Evolutionary conservation across 495 filamentous ascomycete species (phyloP), one percentile per base, ranked within the genome.

Genomic region (Acidomyces sp.): DNA sequence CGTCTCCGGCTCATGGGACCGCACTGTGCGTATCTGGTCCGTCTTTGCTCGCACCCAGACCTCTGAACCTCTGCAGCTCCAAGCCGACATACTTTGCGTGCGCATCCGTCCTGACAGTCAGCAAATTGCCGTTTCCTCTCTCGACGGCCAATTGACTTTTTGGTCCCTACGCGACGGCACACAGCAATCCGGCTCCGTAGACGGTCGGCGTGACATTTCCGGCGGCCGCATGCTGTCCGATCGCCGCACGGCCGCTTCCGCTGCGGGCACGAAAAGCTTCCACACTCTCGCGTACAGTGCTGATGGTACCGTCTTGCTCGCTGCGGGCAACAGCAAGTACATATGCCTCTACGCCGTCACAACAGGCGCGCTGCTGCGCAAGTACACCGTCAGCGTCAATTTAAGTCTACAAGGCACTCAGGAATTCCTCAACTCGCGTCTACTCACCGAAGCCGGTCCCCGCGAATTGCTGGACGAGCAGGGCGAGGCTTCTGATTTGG

Each of bases 21-120:
- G 76, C 39, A 96, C 90, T 2, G 86, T 94, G 17, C 75, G 90
- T 13, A 73, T 97, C 23, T 97, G 90, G 90, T 88, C 77, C 38
- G 82, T 97, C 39, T 97, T 97, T 54, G 79, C 75, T 39, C 70
- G 90, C 23, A 86, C 85, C 12, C 92, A 96, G 55, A 94, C 90
- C 22, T 90, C 82, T 53, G 90, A 97, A 60, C 88, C 92, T 15
- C 61, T 96, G 17, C 83, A 87, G 54, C 72, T 94, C 30, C 77
- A 86, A 61, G 77, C 90, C 1, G 90, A 97, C 55, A 77, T 97
- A 6, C 66, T 96, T 6, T 81, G 75, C 48, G 77, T 97, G 31
- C 77, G 82, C 4, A 80, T 95, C 55, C 73, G 90, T 9, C 85
- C 90, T 4, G 90, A 97, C 54, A 90, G 85, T 2, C 72, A 81